Percentiles rank a stretch among this genome's conserved stretches.
These are phyloP conservation scores for Solanum hybrid DNA, from an alignment of 305 asterid species.

Conservation along the genomic window DNA sequence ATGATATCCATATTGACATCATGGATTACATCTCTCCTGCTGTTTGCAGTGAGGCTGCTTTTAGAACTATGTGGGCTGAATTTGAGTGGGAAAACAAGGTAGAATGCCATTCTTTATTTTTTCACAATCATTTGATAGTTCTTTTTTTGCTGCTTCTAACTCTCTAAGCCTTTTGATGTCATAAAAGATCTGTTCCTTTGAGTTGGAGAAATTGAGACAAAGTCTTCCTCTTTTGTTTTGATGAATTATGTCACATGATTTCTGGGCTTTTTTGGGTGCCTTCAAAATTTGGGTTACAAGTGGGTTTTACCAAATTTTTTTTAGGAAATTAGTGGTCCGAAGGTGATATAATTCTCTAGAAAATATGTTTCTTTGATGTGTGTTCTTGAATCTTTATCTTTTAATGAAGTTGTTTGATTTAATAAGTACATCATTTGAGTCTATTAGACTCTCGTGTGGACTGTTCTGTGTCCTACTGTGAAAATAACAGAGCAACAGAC, in stretches of 20 bases:
- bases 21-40: conserved; percentile 54
- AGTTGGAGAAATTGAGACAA: neutral
- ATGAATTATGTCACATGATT: neutral
- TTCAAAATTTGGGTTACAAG: neutral
- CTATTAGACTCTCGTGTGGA: neutral
- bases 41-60: conserved; percentile 38
- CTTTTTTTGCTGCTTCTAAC: neutral
- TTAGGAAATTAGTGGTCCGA: neutral
- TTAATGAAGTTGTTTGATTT: neutral
- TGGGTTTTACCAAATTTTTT: neutral
- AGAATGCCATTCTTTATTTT: neutral
- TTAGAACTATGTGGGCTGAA: conserved; percentile 53
- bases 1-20: conserved; percentile 49
- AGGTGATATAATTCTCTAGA: neutral
- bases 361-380: neutral
- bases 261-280: neutral
- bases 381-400: neutral
- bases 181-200: neutral
- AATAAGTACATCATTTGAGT: neutral
- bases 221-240: neutral
- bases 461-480: neutral
- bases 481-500: neutral
- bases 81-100: conserved; percentile 64
- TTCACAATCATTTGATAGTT: neutral
- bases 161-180: neutral